These are phyloP conservation scores for Psilocybe cyanescens DNA, from an alignment of 768 basidiomycete genomes.

Conservation along the genomic window DNA sequence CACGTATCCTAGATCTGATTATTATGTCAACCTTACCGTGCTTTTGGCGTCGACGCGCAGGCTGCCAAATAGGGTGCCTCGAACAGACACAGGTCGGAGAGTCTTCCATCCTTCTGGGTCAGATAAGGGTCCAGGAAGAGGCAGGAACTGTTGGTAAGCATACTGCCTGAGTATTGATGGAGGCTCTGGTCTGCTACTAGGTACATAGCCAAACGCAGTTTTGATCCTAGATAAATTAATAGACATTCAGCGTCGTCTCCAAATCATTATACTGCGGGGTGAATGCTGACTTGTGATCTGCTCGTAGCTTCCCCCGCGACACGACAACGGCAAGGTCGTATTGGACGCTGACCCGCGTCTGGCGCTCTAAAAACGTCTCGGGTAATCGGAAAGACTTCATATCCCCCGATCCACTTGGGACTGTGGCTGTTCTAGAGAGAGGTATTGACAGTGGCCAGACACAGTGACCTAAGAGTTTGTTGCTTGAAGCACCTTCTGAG, in stretches of 20 bases:
- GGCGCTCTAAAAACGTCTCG: slow-evolving; percentile 57
- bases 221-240: slow-evolving; percentile 38
- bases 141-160: slow-evolving; percentile 48
- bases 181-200: slow-evolving; percentile 46
- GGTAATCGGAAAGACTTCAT: slow-evolving; percentile 45
- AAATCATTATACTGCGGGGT: background rate
- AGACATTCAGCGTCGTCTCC: background rate
- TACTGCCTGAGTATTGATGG: slow-evolving; percentile 52
- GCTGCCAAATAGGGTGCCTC: slow-evolving; percentile 43
- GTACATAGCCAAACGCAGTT: slow-evolving; percentile 58
- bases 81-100: slow-evolving; percentile 41
- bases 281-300: slow-evolving; percentile 46
- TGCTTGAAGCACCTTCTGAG: slow-evolving; percentile 40
- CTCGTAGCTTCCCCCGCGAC: slow-evolving; percentile 50
- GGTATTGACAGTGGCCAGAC: slow-evolving; percentile 53
- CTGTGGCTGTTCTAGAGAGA: slow-evolving; percentile 44
- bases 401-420: slow-evolving; percentile 40
- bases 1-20: background rate
- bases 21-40: slow-evolving; percentile 35
- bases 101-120: slow-evolving; percentile 59
- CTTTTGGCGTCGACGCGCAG: slow-evolving; percentile 43
- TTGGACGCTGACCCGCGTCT: slow-evolving; percentile 50
- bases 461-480: slow-evolving; percentile 50
- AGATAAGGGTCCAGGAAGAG: slow-evolving; percentile 47
- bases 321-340: slow-evolving; percentile 52